Base-by-base conservation (phyloP, 164 flowering plant species). In the Euptelea pleiosperma region DNA sequence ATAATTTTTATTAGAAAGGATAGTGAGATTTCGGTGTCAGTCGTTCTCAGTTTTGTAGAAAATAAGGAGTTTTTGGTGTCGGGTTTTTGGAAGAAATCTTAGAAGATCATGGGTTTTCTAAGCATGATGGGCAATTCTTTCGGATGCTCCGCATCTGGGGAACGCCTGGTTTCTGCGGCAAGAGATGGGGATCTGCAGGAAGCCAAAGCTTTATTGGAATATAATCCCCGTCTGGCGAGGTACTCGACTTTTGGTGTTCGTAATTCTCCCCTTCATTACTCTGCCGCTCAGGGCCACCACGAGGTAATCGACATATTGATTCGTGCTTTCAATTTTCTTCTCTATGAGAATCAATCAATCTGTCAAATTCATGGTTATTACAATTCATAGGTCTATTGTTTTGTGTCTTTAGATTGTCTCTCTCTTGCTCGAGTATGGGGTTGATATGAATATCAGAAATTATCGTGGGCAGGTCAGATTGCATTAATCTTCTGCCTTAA, bases 81-180 rank as follows among this genome's bases (percentile, higher is more conserved):
- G 22, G 15, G 10, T 2, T 34, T 42, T 48, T 35, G 12, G 19
- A 24, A 49, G 24, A 44, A 26, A 25, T 31, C 48, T 37, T 56
- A 39, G 59, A 57, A 42, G 51, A 66, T 43, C 62, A 86, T 86
- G 89, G 69, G 74, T 42, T 68, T 86, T 59, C 55, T 89, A 22
- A 81, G 80, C 70, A 71, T 86, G 19, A 77, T 86, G 65, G 84
- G 96, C 29, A 84, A 87, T 69, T 92, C 98, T n/a, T 85, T 92
- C 63, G 97, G 97, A 22, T 93, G 98, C 63, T 93, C 98, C n/a
- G 90, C 97, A 15, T 82, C 96, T 5, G 96, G 98, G 48, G 97
- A 93, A 65, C 88, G 98, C 24, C 68, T 93, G 16, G 97, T 93
- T 60, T 87, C 98, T 0, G 97, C 98, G 0, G 98, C 98, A 8